These are phyloP conservation scores for Poteriospumella lacustris DNA, from an alignment of 108 stramenopile genomes.

Conservation along the genomic window DNA sequence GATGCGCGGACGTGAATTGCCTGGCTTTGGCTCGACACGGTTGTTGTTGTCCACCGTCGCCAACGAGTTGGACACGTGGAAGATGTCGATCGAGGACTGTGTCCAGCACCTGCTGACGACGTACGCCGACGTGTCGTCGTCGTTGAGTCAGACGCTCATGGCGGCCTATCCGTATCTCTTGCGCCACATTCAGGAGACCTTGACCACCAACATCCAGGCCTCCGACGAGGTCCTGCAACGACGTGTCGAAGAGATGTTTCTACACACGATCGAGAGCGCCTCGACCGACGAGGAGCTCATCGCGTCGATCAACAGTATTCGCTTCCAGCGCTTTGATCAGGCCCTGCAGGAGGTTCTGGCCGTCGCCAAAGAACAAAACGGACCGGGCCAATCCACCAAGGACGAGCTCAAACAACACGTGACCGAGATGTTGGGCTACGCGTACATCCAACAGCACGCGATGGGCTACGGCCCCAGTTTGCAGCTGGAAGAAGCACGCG, in stretches of 20 bases:
- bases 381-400: neutral
- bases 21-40: neutral
- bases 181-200: too few species aligned
- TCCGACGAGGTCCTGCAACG: too few species aligned
- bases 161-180: too few species aligned
- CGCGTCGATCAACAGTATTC: neutral
- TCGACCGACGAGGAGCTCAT: neutral
- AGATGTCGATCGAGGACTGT: neutral
- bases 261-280: neutral
- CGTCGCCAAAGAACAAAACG: neutral
- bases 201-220: too few species aligned
- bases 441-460: neutral
- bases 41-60: neutral
- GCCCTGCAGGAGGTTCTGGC: neutral
- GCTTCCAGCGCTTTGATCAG: neutral
- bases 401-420: neutral
- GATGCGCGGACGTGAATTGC: slow-evolving; percentile 2
- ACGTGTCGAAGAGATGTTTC: neutral
- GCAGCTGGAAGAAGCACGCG: neutral
- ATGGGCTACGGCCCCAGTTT: neutral
- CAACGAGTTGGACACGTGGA: neutral
- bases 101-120: too few species aligned
- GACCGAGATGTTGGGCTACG: neutral
- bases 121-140: too few species aligned
- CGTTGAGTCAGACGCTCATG: too few species aligned